Evolutionary conservation across 1,284 basidiomycete genomes (phyloP), one percentile per base, ranked within the genome.

Genomic region (Malassezia yamatoensis): DNA sequence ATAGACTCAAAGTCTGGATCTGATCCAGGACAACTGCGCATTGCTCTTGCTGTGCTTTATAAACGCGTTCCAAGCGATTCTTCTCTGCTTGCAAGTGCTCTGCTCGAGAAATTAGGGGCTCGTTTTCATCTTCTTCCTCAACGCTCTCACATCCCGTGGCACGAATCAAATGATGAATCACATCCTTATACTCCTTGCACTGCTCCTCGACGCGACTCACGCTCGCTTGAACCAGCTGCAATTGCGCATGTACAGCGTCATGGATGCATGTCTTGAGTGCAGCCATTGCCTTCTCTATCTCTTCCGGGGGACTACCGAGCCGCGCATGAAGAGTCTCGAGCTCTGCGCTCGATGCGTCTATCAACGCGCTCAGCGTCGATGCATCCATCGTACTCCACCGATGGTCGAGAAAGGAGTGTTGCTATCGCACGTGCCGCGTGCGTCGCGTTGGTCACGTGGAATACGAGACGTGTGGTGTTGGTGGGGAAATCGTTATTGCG

Each of bases 181-280:
- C 53, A n/a, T 49, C 46, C 29, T 65, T 52, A 51, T 58, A 57
- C 32, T 47, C 45, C 21, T 50, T 47, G 47, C 68, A 65, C 49
- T 66, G 53, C 18, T 51, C 49, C 35, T 56, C 58, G 15, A 67
- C 61, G 15, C 60, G 54, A 4, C 61, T 56, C 8, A 70, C 68
- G 36, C 68, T 63, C 16, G 53, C 53, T 35, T 66, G 54, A n/a
- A 66, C 67, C 11, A 53, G 54, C 21, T 53, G 59, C 21, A 73
- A 60, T 60, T 73, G 64, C n/a, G 62, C 63, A 35, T 70, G 63
- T 21, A 71, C 65, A 0, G 70, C 69, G 21, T 62, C 58, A 48
- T 66, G 63, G 15, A 73, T 59, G 3, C 68, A 64, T 11, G 63
- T 54, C n/a, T 65, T 65, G 10, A 71, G 64, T 1, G 63, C 59